These are phyloP conservation scores for Vigna hirtella DNA, from an alignment of 306 rosid species.

Conservation along the genomic window DNA sequence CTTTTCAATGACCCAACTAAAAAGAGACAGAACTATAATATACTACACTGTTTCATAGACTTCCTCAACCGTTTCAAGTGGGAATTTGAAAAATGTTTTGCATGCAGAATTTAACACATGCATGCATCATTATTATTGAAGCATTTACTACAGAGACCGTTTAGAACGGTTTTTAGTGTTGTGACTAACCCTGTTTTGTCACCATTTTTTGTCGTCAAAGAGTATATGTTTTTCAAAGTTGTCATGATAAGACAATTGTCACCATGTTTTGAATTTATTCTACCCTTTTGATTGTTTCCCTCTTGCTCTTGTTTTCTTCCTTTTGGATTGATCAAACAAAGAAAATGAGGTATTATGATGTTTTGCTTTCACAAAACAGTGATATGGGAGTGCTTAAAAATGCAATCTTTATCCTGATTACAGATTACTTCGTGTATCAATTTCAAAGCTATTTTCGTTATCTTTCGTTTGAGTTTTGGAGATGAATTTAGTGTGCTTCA, in stretches of 20 bases:
- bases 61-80: constrained; percentile 9
- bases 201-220: constrained; percentile 22
- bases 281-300: not conserved
- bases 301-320: not conserved
- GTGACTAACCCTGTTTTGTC: not conserved
- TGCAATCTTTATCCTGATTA: too few relatives aligned
- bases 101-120: constrained; percentile 33
- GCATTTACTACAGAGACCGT: constrained; percentile 6
- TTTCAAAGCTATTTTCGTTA: too few relatives aligned
- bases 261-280: not conserved
- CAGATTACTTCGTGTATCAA: too few relatives aligned
- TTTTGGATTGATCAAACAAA: not conserved
- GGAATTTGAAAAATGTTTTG: constrained; percentile 15
- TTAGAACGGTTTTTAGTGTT: constrained; percentile 1
- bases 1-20: constrained; percentile 43
- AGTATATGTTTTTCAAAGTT: not conserved
- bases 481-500: too few relatives aligned
- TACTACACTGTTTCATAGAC: constrained; percentile 3
- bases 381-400: too few relatives aligned
- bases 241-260: not conserved
- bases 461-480: too few relatives aligned
- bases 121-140: not conserved
- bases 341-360: not conserved
- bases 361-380: not conserved
- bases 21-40: too few relatives aligned